phyloP scores from a whole-genome alignment of 345 rosid species.

The Excoecaria agallocha region DNA sequence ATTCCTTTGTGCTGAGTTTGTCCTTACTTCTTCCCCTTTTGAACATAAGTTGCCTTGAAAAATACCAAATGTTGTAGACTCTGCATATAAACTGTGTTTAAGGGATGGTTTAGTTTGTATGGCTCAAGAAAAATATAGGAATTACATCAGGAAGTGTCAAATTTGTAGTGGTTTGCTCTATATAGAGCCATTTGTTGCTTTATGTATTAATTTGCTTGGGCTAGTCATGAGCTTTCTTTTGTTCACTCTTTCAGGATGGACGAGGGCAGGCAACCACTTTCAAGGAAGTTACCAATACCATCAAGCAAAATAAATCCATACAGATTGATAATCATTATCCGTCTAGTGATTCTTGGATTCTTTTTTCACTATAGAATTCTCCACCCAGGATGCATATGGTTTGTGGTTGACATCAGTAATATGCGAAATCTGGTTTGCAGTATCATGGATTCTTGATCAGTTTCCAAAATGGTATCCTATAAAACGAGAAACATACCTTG shows the following conservation, averaged over 20 bases:
- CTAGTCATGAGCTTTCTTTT: slow-evolving; percentile 10
- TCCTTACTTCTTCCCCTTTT: no score
- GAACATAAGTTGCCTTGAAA: no score
- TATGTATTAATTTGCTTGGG: slow-evolving; percentile 6
- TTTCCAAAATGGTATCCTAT: slow-evolving; percentile 98
- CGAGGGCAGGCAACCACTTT: slow-evolving; percentile 98
- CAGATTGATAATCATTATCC: slow-evolving; percentile 73
- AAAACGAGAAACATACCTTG: slow-evolving; percentile 86
- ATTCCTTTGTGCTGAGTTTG: not conserved
- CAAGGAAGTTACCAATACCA: slow-evolving; percentile 85
- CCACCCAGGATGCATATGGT: slow-evolving; percentile 93
- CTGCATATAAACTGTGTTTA: not conserved
- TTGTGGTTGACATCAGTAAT: slow-evolving; percentile 96
- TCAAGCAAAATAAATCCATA: slow-evolving; percentile 99
- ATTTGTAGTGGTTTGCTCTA: not conserved
- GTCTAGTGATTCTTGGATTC: slow-evolving; percentile 83
- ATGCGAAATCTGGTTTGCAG: slow-evolving; percentile 97
- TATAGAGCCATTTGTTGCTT: not conserved
- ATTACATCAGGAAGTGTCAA: not conserved
- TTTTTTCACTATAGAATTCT: slow-evolving; percentile 92
- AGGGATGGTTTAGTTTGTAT: not conserved
- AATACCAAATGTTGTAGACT: not conserved
- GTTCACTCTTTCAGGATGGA: slow-evolving; percentile 78
- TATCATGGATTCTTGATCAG: slow-evolving; percentile 98
- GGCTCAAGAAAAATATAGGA: not conserved